Evolutionary conservation across 1,139 yeast species (phyloP).

Genomic region (Eremothecium gossypii): DNA sequence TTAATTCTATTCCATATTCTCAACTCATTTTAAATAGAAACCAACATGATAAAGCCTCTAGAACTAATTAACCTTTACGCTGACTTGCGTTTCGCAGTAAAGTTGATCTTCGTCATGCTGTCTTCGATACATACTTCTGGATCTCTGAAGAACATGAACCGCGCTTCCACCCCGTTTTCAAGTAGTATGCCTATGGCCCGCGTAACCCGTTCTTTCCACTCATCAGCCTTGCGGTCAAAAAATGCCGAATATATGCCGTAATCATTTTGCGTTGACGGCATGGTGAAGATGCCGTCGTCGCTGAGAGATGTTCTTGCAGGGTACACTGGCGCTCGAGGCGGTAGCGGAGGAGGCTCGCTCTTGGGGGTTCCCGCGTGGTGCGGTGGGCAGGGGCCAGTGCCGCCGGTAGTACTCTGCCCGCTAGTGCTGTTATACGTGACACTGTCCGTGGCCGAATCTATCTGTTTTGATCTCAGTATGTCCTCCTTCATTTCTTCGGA

Average conservation of each 20-base stretch:
- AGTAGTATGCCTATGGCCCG: conserved; percentile 27
- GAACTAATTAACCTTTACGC: not conserved
- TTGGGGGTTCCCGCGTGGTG: not conserved
- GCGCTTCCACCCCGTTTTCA: conserved; percentile 14
- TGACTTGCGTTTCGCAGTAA: not conserved
- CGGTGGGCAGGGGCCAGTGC: not conserved
- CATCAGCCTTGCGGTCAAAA: conserved; percentile 35
- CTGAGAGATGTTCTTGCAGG: conserved; percentile 8
- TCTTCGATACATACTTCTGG: conserved; percentile 22
- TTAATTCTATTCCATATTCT: not conserved
- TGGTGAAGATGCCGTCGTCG: conserved; percentile 12
- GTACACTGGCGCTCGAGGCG: conserved; percentile 19
- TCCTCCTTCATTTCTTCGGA: conserved; percentile 10
- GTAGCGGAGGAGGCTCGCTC: conserved; percentile 19
- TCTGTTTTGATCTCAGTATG: conserved; percentile 10
- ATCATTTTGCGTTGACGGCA: conserved; percentile 23
- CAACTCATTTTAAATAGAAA: conserved; percentile 2
- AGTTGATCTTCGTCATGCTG: conserved; percentile 12
- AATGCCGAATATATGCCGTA: conserved; percentile 19
- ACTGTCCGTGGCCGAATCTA: conserved; percentile 4
- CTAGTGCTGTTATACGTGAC: conserved; percentile 10
- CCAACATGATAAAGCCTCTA: not conserved
- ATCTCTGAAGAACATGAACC: conserved; percentile 25
- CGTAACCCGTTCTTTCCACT: conserved; percentile 36
- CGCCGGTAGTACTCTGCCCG: conserved; percentile 5